Conservation (phyloP, 805 yeast genomes). For the Isabelozyma gotoi region DNA sequence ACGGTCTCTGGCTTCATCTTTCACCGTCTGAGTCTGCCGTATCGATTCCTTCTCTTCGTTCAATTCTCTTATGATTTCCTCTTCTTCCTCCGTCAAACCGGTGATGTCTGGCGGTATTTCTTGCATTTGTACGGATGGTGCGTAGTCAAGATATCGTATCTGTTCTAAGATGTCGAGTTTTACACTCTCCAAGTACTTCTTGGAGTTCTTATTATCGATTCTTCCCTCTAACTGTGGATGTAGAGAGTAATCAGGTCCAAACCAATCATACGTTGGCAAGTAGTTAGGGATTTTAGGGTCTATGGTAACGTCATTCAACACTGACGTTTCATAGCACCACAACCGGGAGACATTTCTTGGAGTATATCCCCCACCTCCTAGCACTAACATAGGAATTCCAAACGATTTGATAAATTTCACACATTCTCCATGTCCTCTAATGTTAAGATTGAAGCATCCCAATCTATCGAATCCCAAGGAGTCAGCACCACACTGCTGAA, state of each 20-base stretch:
- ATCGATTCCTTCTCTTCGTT: conserved; percentile 27
- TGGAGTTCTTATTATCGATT: conserved; percentile 82
- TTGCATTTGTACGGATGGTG: conserved; percentile 92
- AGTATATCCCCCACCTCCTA: conserved; percentile 98
- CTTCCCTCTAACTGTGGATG: conserved; percentile 67
- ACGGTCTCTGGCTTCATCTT: conserved; percentile 27
- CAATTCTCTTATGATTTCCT: conserved; percentile 34
- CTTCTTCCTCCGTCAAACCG: conserved; percentile 45
- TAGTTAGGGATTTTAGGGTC: conserved; percentile 55
- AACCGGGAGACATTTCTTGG: conserved; percentile 91
- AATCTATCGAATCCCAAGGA: conserved; percentile 89
- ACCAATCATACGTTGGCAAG: conserved; percentile 77
- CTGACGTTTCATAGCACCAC: conserved; percentile 93
- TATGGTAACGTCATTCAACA: conserved; percentile 60
- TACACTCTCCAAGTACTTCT: conserved; percentile 78
- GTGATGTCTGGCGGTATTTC: conserved; percentile 75
- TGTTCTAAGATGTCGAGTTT: conserved; percentile 76
- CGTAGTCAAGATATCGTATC: conserved; percentile 77
- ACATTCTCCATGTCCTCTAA: conserved; percentile 94
- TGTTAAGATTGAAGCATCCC: conserved; percentile 91
- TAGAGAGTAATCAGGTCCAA: conserved; percentile 86
- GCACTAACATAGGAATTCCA: conserved; percentile 84
- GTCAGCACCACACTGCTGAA: conserved; percentile 97
- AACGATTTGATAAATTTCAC: conserved; percentile 86
- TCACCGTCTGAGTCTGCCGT: conserved; percentile 9